Evolutionary conservation across 139 green algal species (phyloP), one percentile per base, ranked within the genome.

Genomic region (Micromonas pusilla): DNA sequence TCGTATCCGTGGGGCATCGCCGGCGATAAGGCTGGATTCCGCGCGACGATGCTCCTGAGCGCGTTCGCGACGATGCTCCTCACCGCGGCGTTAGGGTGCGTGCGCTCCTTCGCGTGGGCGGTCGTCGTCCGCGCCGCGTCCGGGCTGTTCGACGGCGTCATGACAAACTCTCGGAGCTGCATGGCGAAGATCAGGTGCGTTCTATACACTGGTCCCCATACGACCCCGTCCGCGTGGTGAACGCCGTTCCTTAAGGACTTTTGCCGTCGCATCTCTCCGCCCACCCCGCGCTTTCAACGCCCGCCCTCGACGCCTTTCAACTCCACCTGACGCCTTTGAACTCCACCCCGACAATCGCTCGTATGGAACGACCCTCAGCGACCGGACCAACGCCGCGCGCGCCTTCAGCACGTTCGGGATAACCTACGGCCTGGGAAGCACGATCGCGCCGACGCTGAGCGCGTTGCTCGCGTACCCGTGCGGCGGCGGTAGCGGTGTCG

Each of bases 321-420:
- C n/a, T n/a, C n/a, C n/a, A n/a, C n/a, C n/a, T n/a, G n/a, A n/a
- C n/a, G n/a, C n/a, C n/a, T n/a, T n/a, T n/a, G n/a, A n/a, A n/a
- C n/a, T n/a, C n/a, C n/a, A n/a, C n/a, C n/a, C n/a, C n/a, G n/a
- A n/a, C n/a, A n/a, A n/a, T n/a, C n/a, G n/a, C n/a, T n/a, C n/a
- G n/a, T n/a, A n/a, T n/a, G n/a, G n/a, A n/a, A n/a, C n/a, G n/a
- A n/a, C n/a, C n/a, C n/a, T n/a, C n/a, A 63, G 37, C 1, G 68
- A 75, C 30, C 20, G 26, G 3, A 75, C 68, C 20, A 75, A 75
- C 6, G 36, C 68, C 34, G 38, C 37, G 21, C 26, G 37, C 1
- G 68, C 68, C 34, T 75, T 75, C 37, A 39, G 26, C 23, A 75
- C 68, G 37, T 62, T 39, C 28, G 68, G 68, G 37, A 1, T 75